Evolutionary conservation across 169 alveolate species (phyloP).

Genomic region (Cryptosporidium sp.): DNA sequence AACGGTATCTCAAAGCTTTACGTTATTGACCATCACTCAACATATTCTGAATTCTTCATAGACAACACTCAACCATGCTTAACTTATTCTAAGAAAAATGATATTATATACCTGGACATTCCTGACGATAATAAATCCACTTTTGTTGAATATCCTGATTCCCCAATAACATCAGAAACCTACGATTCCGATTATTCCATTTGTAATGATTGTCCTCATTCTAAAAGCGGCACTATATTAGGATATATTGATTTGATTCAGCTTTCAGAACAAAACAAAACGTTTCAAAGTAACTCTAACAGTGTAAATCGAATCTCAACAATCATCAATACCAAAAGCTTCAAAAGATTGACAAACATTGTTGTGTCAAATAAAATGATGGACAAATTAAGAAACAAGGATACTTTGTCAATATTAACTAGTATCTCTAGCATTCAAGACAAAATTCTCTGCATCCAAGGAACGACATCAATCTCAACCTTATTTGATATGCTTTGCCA

Average conservation of each 20-base stretch:
- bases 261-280: slow-evolving; percentile 2
- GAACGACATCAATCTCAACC: slow-evolving; percentile 14
- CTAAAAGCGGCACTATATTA: slow-evolving; percentile 20
- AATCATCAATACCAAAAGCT: slow-evolving; percentile 41
- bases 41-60: neutral
- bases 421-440: slow-evolving; percentile 12
- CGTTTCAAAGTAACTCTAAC: neutral
- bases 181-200: slow-evolving; percentile 23
- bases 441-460: slow-evolving; percentile 34
- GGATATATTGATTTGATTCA: slow-evolving; percentile 44
- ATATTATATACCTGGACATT: slow-evolving; percentile 28
- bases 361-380: slow-evolving; percentile 26
- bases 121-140: neutral
- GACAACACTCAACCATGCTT: neutral
- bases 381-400: neutral
- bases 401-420: slow-evolving; percentile 17
- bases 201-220: neutral
- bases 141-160: neutral
- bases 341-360: slow-evolving; percentile 33
- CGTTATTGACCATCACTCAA: slow-evolving; percentile 1
- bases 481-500: slow-evolving; percentile 22
- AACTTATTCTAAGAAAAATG: neutral
- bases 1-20: slow-evolving; percentile 26
- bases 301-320: neutral
- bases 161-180: slow-evolving; percentile 46